Evolutionary conservation across 2,329 filamentous ascomycete genomes (phyloP).

Genomic region (Helicocarpus griseus): DNA sequence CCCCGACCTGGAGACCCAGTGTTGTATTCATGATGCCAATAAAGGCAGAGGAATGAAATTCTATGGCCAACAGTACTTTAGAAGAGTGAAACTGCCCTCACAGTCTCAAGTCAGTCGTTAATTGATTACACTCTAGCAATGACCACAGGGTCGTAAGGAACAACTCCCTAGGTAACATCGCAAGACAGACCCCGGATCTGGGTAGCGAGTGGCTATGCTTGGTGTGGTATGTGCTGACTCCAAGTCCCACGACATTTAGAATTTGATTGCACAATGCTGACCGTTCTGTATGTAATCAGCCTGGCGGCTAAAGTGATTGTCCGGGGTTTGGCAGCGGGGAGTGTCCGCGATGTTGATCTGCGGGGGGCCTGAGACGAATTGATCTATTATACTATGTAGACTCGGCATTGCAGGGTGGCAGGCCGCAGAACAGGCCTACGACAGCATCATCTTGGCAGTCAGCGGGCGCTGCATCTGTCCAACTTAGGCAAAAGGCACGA

Average conservation of each 20-base stretch:
- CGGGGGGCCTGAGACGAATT: background rate
- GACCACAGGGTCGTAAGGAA: background rate
- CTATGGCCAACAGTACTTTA: background rate
- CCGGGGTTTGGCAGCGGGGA: background rate
- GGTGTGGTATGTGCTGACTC: background rate
- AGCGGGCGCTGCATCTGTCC: background rate
- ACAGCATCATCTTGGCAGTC: background rate
- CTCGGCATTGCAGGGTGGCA: background rate
- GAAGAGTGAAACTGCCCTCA: background rate
- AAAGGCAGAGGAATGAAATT: background rate
- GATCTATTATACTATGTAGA: background rate
- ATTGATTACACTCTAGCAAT: background rate
- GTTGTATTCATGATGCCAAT: background rate
- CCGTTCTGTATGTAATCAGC: background rate
- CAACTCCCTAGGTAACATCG: background rate
- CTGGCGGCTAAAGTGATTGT: background rate
- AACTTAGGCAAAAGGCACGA: background rate
- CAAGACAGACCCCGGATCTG: background rate
- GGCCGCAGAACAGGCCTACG: background rate
- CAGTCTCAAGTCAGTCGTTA: background rate
- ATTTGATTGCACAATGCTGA: background rate
- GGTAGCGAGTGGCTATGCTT: background rate
- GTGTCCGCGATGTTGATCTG: background rate
- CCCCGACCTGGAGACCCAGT: background rate
- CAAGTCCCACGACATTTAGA: background rate